Base-by-base conservation (phyloP, 805 yeast genomes). In the Danielia oregonensis region DNA sequence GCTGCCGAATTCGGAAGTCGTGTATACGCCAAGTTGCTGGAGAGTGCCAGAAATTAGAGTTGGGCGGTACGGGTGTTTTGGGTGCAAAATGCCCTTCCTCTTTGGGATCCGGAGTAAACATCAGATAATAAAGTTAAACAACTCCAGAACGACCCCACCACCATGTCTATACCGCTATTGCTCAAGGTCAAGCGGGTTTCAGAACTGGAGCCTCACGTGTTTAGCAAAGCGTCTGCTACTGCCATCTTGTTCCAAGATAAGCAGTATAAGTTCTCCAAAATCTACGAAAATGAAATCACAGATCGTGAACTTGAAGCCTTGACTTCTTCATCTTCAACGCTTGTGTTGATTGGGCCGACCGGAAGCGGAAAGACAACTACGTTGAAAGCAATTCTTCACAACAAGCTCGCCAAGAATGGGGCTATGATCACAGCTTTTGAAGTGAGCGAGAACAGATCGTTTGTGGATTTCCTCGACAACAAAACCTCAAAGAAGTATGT, bases 291-390 rank as follows among this genome's bases (percentile, higher is more conserved):
- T n/a, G 17, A 23, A 4, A 23, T 32, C 7, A 29, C 44, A 3
- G 25, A n/a, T 3, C 16, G 32, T 9, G 18, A 16, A 8, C 25
- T 36, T 12, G 39, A 37, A 11, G 22, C 25, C 25, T 39, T 26
- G 33, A 36, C 26, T 15, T 24, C 31, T 28, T 31, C 25, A 27
- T 36, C 42, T 13, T 29, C 30, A 29, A 41, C 37, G 32, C 39
- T 30, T 18, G 35, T 30, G 33, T 47, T 36, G 29, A 36, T 37
- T n/a, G 46, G 43, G 9, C 40, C 40, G 21, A 17, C 35, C 14
- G 35, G 29, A 3, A 32, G 54, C 26, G 66, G 65, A 10, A 61
- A 61, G 39, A 59, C 65, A 12, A 55, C 62, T 26, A 47, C 55
- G 6, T 35, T 60, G 18, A 37, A 38, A 17, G 42, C 42, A 14